Evolutionary conservation across 1,284 basidiomycete species (phyloP), one percentile per base, ranked within the genome.

Genomic region (Anthracocystis walkeri): DNA sequence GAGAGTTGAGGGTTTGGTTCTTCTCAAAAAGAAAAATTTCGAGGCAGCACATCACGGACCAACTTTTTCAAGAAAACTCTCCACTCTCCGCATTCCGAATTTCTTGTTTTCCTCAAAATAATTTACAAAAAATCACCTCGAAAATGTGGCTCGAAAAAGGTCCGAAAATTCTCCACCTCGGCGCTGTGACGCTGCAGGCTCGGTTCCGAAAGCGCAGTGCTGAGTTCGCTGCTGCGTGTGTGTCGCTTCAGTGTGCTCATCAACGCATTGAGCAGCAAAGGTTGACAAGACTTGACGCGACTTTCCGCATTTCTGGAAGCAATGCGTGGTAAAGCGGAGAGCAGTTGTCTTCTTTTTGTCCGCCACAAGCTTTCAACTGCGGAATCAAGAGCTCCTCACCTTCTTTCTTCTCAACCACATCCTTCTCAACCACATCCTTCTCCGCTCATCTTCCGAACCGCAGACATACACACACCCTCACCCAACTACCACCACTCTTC

Each of bases 1-100:
- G 3, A 29, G 23, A 20, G 23, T n/a, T 48, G 21, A 35, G 2
- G 7, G 25, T 18, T 49, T n/a, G 29, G 49, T 23, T 20, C 31
- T n/a, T 44, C 29, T 41, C 38, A 42, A 49, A 65, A 7, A 35
- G 50, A 65, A 65, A 65, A 62, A 65, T 42, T 65, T 62, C 62
- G 10, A 50, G 58, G 55, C 63, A 65, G 62, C 58, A 60, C 38
- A 50, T 10, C 68, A 65, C 54, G 50, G 58, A 53, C 45, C 50
- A 44, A 48, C 46, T 48, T 27, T 46, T 46, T 27, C 33, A 7
- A 12, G 11, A 33, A 33, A 29, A 12, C n/a, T 45, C 44, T 25
- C 44, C 25, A 29, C n/a, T 27, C 35, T 38, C 35, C 35, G 35
- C 46, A 29, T 16, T 48, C 46, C 46, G 29, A 25, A 40, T 27